A percentile compares a stretch with the other conserved stretches of the same genome.
These are phyloP conservation scores for Coemansia sp. DNA, from an alignment of 192 early-diverging fungal species.

Conservation along the genomic window DNA sequence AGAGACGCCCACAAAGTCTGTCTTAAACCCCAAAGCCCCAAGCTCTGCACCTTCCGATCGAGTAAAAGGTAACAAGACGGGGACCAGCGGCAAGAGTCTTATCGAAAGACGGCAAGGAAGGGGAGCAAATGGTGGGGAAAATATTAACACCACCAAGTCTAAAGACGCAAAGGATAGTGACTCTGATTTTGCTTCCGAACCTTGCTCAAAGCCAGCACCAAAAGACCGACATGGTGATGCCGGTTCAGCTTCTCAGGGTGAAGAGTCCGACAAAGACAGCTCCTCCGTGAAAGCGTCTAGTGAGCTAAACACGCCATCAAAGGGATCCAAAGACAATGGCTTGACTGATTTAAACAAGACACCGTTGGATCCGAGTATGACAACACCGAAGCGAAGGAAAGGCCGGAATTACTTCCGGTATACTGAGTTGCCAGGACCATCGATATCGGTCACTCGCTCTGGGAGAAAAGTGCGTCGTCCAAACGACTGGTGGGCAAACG, in stretches of 20 bases:
- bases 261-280: neutral
- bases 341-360: neutral
- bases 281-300: neutral
- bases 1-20: constrained; percentile 12
- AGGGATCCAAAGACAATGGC: neutral
- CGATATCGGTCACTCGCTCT: constrained; percentile 39
- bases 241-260: neutral
- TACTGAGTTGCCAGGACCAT: constrained; percentile 15
- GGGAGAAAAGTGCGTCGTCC: constrained; percentile 44
- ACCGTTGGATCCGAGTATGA: constrained; percentile 2
- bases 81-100: neutral
- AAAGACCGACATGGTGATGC: neutral
- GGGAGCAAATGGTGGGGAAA: neutral
- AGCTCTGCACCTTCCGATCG: constrained; percentile 13
- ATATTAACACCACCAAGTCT: neutral
- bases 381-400: constrained; percentile 19
- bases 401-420: constrained; percentile 21
- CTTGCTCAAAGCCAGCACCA: neutral
- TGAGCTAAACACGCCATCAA: neutral
- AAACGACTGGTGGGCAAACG: constrained; percentile 54
- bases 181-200: neutral
- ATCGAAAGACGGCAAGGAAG: neutral
- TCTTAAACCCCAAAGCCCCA: neutral
- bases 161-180: neutral
- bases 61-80: neutral